phyloP scores from a whole-genome alignment of 345 rosid species.

The Gossypium turneri region DNA sequence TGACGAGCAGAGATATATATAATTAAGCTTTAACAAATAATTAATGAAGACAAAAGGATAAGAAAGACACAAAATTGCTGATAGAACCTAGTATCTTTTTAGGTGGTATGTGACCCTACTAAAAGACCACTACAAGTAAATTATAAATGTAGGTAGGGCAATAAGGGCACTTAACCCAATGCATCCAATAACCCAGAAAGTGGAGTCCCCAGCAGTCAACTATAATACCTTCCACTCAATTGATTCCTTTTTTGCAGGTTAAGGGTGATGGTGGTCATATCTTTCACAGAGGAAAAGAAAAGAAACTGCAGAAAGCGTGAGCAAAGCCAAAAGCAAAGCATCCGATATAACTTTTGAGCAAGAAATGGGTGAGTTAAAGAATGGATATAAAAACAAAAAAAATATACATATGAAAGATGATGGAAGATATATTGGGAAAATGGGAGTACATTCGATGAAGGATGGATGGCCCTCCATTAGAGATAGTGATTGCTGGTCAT shows the following conservation, averaged over 20 bases:
- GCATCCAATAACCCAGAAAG: conserved; percentile 13
- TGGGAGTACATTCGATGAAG: not conserved
- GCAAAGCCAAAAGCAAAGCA: conserved; percentile 11
- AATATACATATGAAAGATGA: conserved; percentile 1
- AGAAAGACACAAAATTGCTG: not conserved
- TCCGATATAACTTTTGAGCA: not conserved
- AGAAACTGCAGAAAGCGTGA: conserved; percentile 11
- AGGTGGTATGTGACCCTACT: conserved; percentile 12
- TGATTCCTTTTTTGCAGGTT: conserved; percentile 7
- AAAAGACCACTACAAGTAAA: conserved; percentile 6
- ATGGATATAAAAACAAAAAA: not conserved
- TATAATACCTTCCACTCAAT: conserved; percentile 15
- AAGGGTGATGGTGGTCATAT: not conserved
- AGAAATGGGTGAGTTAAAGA: conserved; percentile 7
- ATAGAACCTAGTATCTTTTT: conserved; percentile 17
- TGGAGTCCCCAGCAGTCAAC: conserved; percentile 20
- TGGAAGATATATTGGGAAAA: not conserved
- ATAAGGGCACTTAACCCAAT: conserved; percentile 19
- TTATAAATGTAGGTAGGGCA: conserved; percentile 22
- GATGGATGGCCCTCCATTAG: conserved; percentile 15
- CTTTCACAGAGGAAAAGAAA: not conserved
- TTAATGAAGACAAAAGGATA: not conserved
- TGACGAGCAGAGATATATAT: not conserved
- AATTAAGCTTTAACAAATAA: not conserved
- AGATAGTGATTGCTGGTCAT: conserved; percentile 12